Conservation (phyloP, 352 stramenopile species). For the Phytophthora meadii region DNA sequence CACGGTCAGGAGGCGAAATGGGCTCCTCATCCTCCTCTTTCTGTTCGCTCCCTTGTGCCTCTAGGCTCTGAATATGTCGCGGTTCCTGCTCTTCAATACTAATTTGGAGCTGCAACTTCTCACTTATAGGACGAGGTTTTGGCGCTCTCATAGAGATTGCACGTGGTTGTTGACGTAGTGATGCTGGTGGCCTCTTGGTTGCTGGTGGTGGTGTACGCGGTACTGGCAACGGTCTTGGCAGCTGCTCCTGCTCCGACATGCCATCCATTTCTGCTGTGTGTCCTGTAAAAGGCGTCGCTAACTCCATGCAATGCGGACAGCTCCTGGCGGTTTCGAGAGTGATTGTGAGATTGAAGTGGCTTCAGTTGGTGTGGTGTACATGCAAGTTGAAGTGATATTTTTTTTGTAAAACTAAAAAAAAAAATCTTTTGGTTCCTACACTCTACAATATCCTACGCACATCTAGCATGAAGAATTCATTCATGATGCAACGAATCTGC, state of each 20-base stretch:
- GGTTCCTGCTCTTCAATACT: slow-evolving; percentile 1
- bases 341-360: slow-evolving; percentile 13
- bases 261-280: slow-evolving; percentile 6
- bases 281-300: background rate
- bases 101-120: slow-evolving; percentile 11
- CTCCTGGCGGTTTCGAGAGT: slow-evolving; percentile 31
- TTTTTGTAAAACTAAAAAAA: too few species aligned
- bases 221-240: background rate
- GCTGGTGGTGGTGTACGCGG: background rate
- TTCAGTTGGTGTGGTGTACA: slow-evolving; percentile 21
- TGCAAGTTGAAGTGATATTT: slow-evolving; percentile 8
- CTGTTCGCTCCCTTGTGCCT: slow-evolving; percentile 11
- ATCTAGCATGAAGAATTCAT: background rate
- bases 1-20: background rate
- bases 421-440: too few species aligned
- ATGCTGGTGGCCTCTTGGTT: slow-evolving; percentile 2
- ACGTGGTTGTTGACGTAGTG: slow-evolving; percentile 12
- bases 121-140: slow-evolving; percentile 13
- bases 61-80: slow-evolving; percentile 8
- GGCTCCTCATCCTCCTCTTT: slow-evolving; percentile 5
- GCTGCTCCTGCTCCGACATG: background rate
- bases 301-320: slow-evolving; percentile 9
- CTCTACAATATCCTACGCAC: too few species aligned
- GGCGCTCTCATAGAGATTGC: slow-evolving; percentile 12
- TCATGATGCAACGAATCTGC: too few species aligned